A percentile compares a stretch with the other conserved stretches of the same genome.
Evolutionary conservation across 2,329 filamentous ascomycete species (phyloP).

Genomic region (Claviceps sp.): DNA sequence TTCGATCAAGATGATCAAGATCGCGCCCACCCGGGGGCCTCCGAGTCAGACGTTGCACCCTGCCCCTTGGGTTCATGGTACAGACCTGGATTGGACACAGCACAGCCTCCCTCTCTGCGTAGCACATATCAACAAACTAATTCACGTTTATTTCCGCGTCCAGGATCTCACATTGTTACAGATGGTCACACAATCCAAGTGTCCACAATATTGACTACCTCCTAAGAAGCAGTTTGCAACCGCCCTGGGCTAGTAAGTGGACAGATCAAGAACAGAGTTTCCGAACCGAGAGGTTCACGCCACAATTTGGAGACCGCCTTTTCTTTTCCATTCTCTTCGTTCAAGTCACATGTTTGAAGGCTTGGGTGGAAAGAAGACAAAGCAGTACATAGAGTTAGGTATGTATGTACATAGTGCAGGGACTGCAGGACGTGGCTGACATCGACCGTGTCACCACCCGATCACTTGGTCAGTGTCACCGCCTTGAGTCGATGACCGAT

Average conservation of each 20-base stretch:
- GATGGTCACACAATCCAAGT: not conserved
- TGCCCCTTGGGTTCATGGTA: not conserved
- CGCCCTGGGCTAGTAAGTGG: not conserved
- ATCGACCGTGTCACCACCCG: conserved; percentile 2
- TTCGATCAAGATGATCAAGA: not conserved
- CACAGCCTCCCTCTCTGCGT: not conserved
- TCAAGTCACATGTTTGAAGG: not conserved
- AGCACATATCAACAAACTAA: not conserved
- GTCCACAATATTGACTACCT: not conserved
- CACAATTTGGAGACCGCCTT: not conserved
- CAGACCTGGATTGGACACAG: not conserved
- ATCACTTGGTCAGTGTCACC: conserved; percentile 2
- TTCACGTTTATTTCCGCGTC: not conserved
- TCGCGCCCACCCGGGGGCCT: not conserved
- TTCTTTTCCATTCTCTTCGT: too few species aligned
- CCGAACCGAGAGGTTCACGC: not conserved
- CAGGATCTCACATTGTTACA: not conserved
- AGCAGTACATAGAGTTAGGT: not conserved
- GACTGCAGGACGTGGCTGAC: not conserved
- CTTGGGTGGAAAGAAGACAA: not conserved
- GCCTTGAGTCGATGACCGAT: not conserved
- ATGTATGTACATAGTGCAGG: not conserved
- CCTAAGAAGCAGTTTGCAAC: not conserved
- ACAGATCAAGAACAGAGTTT: not conserved
- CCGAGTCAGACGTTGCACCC: not conserved